These are phyloP conservation scores for Lactuca sativa DNA, from an alignment of 129 eudicot species.

Conservation along the genomic window DNA sequence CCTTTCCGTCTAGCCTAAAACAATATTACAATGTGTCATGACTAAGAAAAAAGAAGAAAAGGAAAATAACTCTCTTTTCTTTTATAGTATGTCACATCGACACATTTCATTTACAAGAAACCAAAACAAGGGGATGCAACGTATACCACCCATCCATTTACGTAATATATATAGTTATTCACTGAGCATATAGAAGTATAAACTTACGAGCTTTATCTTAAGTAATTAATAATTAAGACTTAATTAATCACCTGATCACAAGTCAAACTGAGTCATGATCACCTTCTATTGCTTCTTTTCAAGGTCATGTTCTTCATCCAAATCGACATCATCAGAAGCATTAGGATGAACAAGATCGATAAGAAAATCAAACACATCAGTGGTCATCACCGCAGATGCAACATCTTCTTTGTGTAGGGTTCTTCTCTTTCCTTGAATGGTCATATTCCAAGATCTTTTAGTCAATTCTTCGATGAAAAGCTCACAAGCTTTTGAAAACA, in stretches of 20 bases:
- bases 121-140: background rate
- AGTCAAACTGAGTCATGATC: background rate
- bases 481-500: constrained; percentile 77
- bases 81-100: background rate
- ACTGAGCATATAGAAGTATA: background rate
- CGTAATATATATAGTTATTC: background rate
- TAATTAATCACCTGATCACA: background rate
- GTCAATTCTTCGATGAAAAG: constrained; percentile 70
- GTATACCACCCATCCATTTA: background rate
- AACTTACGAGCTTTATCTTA: background rate
- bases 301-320: constrained; percentile 19
- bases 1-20: too few species aligned
- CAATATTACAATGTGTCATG: background rate
- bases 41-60: background rate
- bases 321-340: constrained; percentile 8
- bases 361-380: constrained; percentile 77
- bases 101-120: background rate
- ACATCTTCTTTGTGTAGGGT: constrained; percentile 74
- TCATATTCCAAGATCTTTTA: constrained; percentile 60
- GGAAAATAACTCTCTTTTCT: background rate
- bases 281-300: constrained; percentile 11
- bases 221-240: background rate
- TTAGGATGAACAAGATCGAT: constrained; percentile 43
- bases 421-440: constrained; percentile 67
- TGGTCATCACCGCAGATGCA: constrained; percentile 59